A percentile compares a stretch with the other conserved stretches of the same genome.
phyloP scores from a whole-genome alignment of 2,329 filamentous ascomycete genomes.

The Allantophomopsis cytisporea region DNA sequence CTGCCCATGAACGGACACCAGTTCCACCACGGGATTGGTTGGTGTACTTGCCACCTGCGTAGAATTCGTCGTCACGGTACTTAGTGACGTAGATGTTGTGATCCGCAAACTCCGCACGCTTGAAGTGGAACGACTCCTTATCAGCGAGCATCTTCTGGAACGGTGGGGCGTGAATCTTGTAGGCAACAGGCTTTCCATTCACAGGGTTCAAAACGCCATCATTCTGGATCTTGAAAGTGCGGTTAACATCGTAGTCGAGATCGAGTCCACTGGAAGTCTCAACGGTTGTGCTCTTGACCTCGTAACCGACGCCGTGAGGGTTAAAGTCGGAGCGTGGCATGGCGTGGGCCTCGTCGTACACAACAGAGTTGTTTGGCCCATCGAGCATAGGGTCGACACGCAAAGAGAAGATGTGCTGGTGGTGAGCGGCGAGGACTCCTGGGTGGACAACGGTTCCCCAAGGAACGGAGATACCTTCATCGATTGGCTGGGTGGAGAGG shows the following conservation, averaged over 20 bases:
- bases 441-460: conserved; percentile 59
- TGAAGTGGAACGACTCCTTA: conserved; percentile 29
- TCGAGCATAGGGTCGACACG: conserved; percentile 49
- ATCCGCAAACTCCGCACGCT: conserved; percentile 37
- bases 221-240: conserved; percentile 46
- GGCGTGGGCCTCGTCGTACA: conserved; percentile 44
- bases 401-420: conserved; percentile 66
- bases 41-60: conserved; percentile 39
- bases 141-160: conserved; percentile 44
- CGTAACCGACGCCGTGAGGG: conserved; percentile 36
- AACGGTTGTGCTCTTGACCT: conserved; percentile 30
- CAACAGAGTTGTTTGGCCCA: conserved; percentile 37
- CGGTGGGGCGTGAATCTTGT: conserved; percentile 39
- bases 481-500: conserved; percentile 52
- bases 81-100: conserved; percentile 40
- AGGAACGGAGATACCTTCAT: conserved; percentile 47
- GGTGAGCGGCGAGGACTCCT: conserved; percentile 54
- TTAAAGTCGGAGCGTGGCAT: conserved; percentile 42
- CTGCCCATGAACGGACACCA: conserved; percentile 38
- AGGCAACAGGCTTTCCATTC: conserved; percentile 37
- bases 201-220: conserved; percentile 33
- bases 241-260: conserved; percentile 29
- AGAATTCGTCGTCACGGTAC: conserved; percentile 37
- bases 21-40: conserved; percentile 39
- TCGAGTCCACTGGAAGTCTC: conserved; percentile 31